Evolutionary conservation across 192 early-diverging fungal species (phyloP), one percentile per base, ranked within the genome.

Genomic region (Entophlyctis luteolus): DNA sequence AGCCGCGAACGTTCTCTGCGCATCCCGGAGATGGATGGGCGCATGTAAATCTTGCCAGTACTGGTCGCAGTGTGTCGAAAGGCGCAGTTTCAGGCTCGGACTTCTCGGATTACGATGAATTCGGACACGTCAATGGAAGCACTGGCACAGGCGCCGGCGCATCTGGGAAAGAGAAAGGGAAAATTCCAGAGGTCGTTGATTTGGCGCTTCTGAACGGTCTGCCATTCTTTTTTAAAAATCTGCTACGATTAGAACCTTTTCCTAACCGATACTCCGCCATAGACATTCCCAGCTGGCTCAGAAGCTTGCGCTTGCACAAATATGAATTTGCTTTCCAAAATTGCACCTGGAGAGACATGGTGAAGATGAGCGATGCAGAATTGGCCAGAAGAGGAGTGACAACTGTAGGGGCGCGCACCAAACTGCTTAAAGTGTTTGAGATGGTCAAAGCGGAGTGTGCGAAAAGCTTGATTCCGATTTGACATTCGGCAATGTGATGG

Each of bases 361-460:
- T 98, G 42, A 85, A 88, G 48, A 71, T 98, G 71, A 79, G 77
- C 25, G 96, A 98, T 57, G 86, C 90, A 35, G 84, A 88, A 27
- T 80, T 98, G 66, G 82, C 84, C 38, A 84, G 79, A 34, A 86
- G 89, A 62, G 96, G 96, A 25, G 94, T 98, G 8, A 77, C 89
- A 4, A 94, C 96, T 48, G 83, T 96, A 60, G 96, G 96, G 48
- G 96, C 96, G 23, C 86, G 96, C 25, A 84, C 92, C 66, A 98
- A 98, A 78, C 92, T 98, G 86, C 74, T 96, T 49, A 96, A 96
- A 79, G 93, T 94, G 54, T 98, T 98, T 85, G 94, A 94, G 70
- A 79, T 88, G 53, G 83, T 93, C 36, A 63, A 36, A 25, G 27
- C 23, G 3, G 68, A 70, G 34, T 70, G 68, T 48, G 27, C 48